These are phyloP conservation scores for Stereum hirsutum DNA, from an alignment of 1,284 basidiomycete species.

Conservation along the genomic window DNA sequence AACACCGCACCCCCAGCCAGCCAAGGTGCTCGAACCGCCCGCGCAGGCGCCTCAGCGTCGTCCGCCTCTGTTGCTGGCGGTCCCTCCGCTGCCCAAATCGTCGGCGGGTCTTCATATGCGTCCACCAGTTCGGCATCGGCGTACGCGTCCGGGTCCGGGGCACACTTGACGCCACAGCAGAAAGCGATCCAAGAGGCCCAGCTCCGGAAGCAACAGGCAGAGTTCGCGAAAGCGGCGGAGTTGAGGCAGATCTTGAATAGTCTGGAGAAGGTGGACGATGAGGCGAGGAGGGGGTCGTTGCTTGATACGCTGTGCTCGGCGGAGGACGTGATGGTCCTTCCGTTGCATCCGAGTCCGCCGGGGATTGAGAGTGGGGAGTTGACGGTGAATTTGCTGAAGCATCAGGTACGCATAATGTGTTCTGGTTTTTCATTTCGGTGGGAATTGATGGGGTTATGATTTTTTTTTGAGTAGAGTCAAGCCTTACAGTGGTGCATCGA, in stretches of 20 bases:
- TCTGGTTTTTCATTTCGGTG: conserved; percentile 10
- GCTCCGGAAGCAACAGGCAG: conserved; percentile 41
- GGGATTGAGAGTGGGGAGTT: conserved; percentile 55
- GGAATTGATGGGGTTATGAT: not conserved
- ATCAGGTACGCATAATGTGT: conserved; percentile 59
- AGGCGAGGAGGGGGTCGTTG: conserved; percentile 58
- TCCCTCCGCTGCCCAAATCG: not conserved
- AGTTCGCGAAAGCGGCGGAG: conserved; percentile 49
- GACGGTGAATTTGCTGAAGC: conserved; percentile 64
- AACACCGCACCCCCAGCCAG: conserved; percentile 6
- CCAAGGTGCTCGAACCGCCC: not conserved
- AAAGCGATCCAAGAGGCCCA: conserved; percentile 21
- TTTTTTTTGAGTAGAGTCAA: conserved; percentile 44
- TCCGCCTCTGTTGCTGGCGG: not conserved
- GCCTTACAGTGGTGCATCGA: conserved; percentile 74
- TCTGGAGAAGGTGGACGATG: conserved; percentile 72
- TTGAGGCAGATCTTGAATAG: conserved; percentile 54
- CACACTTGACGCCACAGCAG: conserved; percentile 12
- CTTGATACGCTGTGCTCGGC: conserved; percentile 60
- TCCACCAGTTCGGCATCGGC: not conserved
- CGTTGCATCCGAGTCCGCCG: conserved; percentile 60
- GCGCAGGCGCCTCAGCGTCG: not conserved
- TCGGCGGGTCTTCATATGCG: conserved; percentile 1
- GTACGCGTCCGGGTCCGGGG: too few relatives aligned
- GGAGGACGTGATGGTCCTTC: conserved; percentile 61